phyloP scores from a whole-genome alignment of 2,329 filamentous ascomycete genomes.

The Dryadomyces quercus-mongolicae region DNA sequence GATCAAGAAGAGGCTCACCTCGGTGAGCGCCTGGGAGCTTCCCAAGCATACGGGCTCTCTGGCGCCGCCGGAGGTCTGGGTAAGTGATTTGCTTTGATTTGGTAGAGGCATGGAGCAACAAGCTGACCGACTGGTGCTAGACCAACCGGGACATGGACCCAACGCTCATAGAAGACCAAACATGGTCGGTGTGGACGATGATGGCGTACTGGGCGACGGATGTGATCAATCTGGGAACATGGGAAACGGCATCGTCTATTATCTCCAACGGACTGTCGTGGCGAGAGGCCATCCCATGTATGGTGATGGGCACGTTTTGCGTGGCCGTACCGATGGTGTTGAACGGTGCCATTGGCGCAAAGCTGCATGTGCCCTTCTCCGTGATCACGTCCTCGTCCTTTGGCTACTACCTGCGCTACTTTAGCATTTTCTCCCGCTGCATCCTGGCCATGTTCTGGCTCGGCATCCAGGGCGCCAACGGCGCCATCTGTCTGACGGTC shows the following conservation, averaged over 20 bases:
- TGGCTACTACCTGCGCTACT: slow-evolving; percentile 32
- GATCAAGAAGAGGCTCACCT: slow-evolving; percentile 9
- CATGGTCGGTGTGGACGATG: slow-evolving; percentile 18
- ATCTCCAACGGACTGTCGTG: slow-evolving; percentile 16
- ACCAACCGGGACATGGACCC: slow-evolving; percentile 23
- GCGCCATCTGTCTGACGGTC: slow-evolving; percentile 15
- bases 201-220: slow-evolving; percentile 18
- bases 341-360: slow-evolving; percentile 34
- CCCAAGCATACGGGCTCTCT: slow-evolving; percentile 20
- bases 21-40: slow-evolving; percentile 16
- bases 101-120: not conserved
- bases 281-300: slow-evolving; percentile 35
- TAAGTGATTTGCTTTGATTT: not conserved
- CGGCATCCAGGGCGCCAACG: slow-evolving; percentile 34
- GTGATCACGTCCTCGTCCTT: slow-evolving; percentile 31
- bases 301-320: slow-evolving; percentile 46
- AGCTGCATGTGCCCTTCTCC: slow-evolving; percentile 34
- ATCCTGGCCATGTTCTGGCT: slow-evolving; percentile 28
- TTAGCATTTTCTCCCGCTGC: slow-evolving; percentile 26
- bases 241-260: slow-evolving; percentile 15
- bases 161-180: slow-evolving; percentile 23
- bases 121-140: not conserved
- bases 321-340: slow-evolving; percentile 40
- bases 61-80: slow-evolving; percentile 19
- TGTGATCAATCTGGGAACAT: slow-evolving; percentile 16